phyloP scores from a whole-genome alignment of 371 early-diverging fungal species.

The Umbelopsis sp. region DNA sequence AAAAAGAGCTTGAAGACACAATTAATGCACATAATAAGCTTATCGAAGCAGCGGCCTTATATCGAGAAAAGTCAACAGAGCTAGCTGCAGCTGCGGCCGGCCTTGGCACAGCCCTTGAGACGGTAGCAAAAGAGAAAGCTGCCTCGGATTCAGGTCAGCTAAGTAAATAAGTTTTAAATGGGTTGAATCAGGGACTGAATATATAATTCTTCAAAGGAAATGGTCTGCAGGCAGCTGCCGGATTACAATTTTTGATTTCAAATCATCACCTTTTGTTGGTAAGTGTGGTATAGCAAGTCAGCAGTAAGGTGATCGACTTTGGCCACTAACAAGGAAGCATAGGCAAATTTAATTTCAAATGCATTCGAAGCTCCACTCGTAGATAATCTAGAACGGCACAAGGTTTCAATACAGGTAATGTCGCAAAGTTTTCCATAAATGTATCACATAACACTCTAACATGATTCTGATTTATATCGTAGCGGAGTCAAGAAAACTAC shows the following conservation, averaged over 20 bases:
- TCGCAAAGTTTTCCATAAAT: background rate
- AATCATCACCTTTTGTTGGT: constrained; percentile 63
- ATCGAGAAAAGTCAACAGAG: constrained; percentile 50
- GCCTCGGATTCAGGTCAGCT: constrained; percentile 38
- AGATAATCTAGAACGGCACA: constrained; percentile 53
- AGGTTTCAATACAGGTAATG: constrained; percentile 41
- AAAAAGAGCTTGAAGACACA: constrained; percentile 33
- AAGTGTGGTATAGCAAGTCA: constrained; percentile 12
- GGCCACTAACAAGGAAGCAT: background rate
- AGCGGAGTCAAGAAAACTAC: constrained; percentile 53
- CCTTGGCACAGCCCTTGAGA: constrained; percentile 56
- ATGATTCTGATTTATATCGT: background rate
- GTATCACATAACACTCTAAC: background rate
- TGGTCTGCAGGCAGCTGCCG: constrained; percentile 58
- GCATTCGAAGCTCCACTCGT: constrained; percentile 51
- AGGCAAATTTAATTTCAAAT: constrained; percentile 53
- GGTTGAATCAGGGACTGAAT: background rate
- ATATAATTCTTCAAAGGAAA: constrained; percentile 32
- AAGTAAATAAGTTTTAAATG: background rate
- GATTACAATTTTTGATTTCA: constrained; percentile 56
- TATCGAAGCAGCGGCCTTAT: constrained; percentile 47
- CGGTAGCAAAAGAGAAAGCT: constrained; percentile 50
- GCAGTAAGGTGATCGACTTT: background rate
- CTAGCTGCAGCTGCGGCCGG: constrained; percentile 52
- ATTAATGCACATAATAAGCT: constrained; percentile 35